Percentiles rank a stretch among this genome's conserved stretches.
Conservation (phyloP, 352 stramenopile species). For the Thraustochytrium striatum region DNA sequence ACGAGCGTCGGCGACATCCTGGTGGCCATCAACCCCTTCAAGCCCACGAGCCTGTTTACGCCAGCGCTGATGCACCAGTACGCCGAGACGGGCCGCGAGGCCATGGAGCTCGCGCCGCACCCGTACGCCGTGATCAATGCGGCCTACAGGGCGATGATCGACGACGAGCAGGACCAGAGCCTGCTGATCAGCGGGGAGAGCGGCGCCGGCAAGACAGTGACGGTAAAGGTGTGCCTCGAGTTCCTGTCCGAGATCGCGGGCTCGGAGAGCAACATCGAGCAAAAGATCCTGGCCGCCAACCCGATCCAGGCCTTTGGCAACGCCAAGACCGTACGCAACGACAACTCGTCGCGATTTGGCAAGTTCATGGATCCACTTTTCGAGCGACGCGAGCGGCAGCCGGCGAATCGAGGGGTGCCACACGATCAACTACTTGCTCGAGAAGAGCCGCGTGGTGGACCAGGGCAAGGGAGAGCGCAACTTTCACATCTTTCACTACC, state of each 20-base stretch:
- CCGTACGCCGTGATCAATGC: conserved; percentile 82
- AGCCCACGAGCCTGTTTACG: conserved; percentile 37
- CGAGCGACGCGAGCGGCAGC: conserved; percentile 62
- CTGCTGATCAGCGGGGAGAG: conserved; percentile 85
- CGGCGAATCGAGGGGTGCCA: conserved; percentile 68
- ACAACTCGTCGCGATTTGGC: conserved; percentile 92
- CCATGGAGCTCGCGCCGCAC: conserved; percentile 69
- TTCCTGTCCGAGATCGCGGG: conserved; percentile 80
- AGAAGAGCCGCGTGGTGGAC: conserved; percentile 77
- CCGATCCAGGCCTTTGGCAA: conserved; percentile 98
- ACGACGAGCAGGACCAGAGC: conserved; percentile 74
- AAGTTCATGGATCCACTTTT: conserved; percentile 97
- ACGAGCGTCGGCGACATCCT: conserved; percentile 53
- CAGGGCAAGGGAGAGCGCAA: conserved; percentile 76
- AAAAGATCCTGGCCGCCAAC: conserved; percentile 86
- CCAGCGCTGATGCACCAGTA: conserved; percentile 48
- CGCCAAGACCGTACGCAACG: conserved; percentile 89
- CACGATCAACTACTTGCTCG: conserved; percentile 84
- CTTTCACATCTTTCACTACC: conserved; percentile 88
- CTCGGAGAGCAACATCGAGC: conserved; percentile 50
- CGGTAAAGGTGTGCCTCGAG: conserved; percentile 91
- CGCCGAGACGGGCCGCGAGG: not conserved
- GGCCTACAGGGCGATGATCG: conserved; percentile 74
- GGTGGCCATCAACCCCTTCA: conserved; percentile 55
- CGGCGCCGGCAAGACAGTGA: conserved; percentile 91